phyloP scores from a whole-genome alignment of 352 stramenopile species.

The Phytopythium kandeliae region DNA sequence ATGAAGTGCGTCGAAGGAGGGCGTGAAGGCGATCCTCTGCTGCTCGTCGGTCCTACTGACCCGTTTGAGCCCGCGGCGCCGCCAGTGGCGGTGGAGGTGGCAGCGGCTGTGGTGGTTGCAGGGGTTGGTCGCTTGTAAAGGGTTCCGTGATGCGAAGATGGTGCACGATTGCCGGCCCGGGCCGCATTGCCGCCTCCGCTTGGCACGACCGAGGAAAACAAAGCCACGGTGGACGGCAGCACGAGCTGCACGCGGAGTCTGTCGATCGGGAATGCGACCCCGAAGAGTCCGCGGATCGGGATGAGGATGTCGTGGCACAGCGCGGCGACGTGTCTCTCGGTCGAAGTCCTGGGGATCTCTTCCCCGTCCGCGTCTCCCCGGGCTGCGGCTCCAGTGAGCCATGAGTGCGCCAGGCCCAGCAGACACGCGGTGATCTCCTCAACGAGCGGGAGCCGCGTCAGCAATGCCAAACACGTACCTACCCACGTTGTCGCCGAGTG shows the following conservation, averaged over 20 bases:
- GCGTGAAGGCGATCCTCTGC: constrained; percentile 37
- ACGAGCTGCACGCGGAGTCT: constrained; percentile 30
- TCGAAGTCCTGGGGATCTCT: neutral
- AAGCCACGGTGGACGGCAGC: constrained; percentile 49
- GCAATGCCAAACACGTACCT: constrained; percentile 62
- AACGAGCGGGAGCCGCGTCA: constrained; percentile 64
- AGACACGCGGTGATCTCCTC: constrained; percentile 46
- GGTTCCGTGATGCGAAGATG: constrained; percentile 8
- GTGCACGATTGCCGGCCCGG: constrained; percentile 5
- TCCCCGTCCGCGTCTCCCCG: neutral
- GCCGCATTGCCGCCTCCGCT: constrained; percentile 4
- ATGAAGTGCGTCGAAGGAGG: constrained; percentile 35
- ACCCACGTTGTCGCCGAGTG: constrained; percentile 43
- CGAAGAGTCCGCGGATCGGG: constrained; percentile 61
- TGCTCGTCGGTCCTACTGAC: too few relatives aligned
- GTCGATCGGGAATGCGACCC: constrained; percentile 45
- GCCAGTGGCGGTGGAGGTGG: neutral
- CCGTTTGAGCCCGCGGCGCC: neutral
- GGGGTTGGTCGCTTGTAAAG: constrained; percentile 5
- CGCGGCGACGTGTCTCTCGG: constrained; percentile 31
- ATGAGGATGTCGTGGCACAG: constrained; percentile 55
- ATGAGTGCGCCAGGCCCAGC: constrained; percentile 44
- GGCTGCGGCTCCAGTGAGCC: constrained; percentile 20
- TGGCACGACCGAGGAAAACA: constrained; percentile 26
- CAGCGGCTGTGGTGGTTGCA: neutral